These are phyloP conservation scores for Candida tropicalis DNA, from an alignment of 1,139 yeast species.

Conservation along the genomic window DNA sequence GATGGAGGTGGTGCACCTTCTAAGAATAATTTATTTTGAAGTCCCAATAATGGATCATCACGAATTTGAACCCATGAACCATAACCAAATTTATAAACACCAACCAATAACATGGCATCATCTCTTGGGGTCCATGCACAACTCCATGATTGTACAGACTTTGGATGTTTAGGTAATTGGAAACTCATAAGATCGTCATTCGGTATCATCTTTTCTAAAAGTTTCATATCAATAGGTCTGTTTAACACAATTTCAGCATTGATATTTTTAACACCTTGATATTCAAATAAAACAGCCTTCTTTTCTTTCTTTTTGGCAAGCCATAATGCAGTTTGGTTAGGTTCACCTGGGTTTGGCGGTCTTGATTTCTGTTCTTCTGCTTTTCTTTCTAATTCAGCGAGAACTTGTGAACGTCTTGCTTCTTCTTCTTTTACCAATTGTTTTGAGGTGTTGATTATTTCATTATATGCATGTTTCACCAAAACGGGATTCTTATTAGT, in stretches of 20 bases:
- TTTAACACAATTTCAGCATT: constrained; percentile 87
- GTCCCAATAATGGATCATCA: constrained; percentile 90
- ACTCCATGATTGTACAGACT: constrained; percentile 88
- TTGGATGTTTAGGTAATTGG: constrained; percentile 62
- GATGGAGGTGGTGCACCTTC: constrained; percentile 28
- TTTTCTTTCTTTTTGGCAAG: constrained; percentile 70
- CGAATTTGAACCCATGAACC: constrained; percentile 95
- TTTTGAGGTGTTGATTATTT: constrained; percentile 63
- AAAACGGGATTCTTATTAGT: constrained; percentile 86
- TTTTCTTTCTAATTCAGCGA: constrained; percentile 62
- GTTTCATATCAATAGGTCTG: constrained; percentile 80
- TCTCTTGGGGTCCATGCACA: constrained; percentile 84
- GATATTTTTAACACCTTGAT: constrained; percentile 82
- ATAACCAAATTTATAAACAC: constrained; percentile 90
- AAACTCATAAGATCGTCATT: constrained; percentile 59
- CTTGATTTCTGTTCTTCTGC: constrained; percentile 59
- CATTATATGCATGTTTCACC: constrained; percentile 74
- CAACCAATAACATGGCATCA: constrained; percentile 84
- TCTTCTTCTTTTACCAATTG: constrained; percentile 70
- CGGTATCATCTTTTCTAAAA: constrained; percentile 62
- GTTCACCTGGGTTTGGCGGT: constrained; percentile 33
- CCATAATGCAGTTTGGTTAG: constrained; percentile 50
- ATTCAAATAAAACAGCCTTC: constrained; percentile 88
- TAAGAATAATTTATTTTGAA: constrained; percentile 81
- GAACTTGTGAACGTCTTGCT: constrained; percentile 53